phyloP scores from a whole-genome alignment of 1,284 basidiomycete species.

The Megacollybia platyphylla region DNA sequence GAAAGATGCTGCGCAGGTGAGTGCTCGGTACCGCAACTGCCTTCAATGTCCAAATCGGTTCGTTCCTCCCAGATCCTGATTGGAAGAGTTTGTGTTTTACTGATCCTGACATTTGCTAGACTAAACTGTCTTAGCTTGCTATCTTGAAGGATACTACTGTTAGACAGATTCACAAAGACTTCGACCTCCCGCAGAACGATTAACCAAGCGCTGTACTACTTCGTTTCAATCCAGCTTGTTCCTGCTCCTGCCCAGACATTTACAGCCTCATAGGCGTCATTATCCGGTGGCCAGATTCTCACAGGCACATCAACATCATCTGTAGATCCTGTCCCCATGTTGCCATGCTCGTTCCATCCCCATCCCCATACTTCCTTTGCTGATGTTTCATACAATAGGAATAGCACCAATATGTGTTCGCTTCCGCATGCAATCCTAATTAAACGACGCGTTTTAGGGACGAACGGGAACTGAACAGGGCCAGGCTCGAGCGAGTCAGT shows the following conservation, averaged over 20 bases:
- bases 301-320: constrained; percentile 35
- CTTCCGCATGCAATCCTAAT: constrained; percentile 47
- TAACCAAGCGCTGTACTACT: constrained; percentile 1
- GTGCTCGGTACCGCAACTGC: constrained; percentile 4
- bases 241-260: constrained; percentile 61
- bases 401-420: constrained; percentile 61
- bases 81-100: constrained; percentile 12
- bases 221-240: constrained; percentile 53
- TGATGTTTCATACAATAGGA: constrained; percentile 9
- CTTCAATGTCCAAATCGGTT: constrained; percentile 3
- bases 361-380: constrained; percentile 59
- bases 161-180: constrained; percentile 7
- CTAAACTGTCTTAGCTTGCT: constrained; percentile 4
- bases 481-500: constrained; percentile 6
- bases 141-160: constrained; percentile 7
- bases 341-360: constrained; percentile 97
- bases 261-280: constrained; percentile 10
- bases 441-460: constrained; percentile 8
- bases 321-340: constrained; percentile 58
- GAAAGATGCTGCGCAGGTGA: constrained; percentile 68
- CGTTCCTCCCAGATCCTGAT: constrained; percentile 16
- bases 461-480: constrained; percentile 24
- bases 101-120: not conserved
- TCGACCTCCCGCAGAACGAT: constrained; percentile 5
- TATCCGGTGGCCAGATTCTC: constrained; percentile 34